These are phyloP conservation scores for Cryptococcus neoformans DNA, from an alignment of 1,284 basidiomycete genomes.

Conservation along the genomic window DNA sequence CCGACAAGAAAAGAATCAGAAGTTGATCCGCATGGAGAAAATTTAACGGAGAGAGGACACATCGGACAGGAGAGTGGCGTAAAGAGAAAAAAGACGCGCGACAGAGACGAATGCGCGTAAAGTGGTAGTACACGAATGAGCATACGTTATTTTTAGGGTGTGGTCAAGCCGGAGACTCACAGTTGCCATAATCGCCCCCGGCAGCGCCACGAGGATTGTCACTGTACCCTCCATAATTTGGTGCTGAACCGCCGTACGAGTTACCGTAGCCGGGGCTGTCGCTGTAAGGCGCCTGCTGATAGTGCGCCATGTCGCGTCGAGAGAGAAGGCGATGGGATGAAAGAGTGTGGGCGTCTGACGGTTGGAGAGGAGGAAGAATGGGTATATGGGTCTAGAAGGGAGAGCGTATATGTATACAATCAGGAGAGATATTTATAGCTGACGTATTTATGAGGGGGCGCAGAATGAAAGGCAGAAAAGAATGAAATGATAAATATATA, in stretches of 20 bases:
- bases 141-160: not conserved
- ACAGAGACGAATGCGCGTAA: not conserved
- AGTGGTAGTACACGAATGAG: not conserved
- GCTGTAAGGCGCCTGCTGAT: conserved; percentile 35
- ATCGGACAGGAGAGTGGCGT: conserved; percentile 2
- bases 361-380: not conserved
- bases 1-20: not conserved
- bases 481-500: conserved; percentile 1
- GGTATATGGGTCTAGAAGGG: not conserved
- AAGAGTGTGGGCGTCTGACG: not conserved
- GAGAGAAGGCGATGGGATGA: not conserved
- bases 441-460: not conserved
- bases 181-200: conserved; percentile 6
- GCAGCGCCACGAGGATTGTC: conserved; percentile 25
- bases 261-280: conserved; percentile 20
- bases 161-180: not conserved
- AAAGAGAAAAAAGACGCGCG: not conserved
- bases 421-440: not conserved
- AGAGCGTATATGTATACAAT: not conserved
- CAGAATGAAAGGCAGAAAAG: not conserved
- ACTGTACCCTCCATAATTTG: conserved; percentile 19
- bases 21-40: too few species aligned
- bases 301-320: conserved; percentile 27
- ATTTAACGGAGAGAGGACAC: not conserved
- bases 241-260: conserved; percentile 11